Conservation (phyloP, 2,329 filamentous ascomycete genomes). For the Ophiocordyceps camponoti-floridani region DNA sequence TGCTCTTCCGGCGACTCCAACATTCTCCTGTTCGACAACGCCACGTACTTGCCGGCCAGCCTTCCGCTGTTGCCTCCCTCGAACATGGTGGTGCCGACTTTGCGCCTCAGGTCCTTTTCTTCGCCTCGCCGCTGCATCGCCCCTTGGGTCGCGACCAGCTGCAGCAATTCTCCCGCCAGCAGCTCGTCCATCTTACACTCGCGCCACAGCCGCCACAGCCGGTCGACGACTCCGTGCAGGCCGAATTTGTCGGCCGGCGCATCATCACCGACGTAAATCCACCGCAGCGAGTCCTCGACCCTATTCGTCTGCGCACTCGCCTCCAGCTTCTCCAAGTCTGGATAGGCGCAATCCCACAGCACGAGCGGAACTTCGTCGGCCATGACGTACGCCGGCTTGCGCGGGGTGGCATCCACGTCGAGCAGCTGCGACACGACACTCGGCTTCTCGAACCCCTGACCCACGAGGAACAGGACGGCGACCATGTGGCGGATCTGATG, state of each 20-base stretch:
- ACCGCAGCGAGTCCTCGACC: slow-evolving; percentile 44
- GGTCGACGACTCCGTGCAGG: slow-evolving; percentile 47
- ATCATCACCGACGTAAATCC: slow-evolving; percentile 64
- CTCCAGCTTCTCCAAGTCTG: slow-evolving; percentile 23
- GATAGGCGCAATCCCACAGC: slow-evolving; percentile 91
- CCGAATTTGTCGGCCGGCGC: slow-evolving; percentile 42
- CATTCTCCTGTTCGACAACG: slow-evolving; percentile 31
- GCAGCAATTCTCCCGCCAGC: slow-evolving; percentile 56
- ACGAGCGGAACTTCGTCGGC: slow-evolving; percentile 80
- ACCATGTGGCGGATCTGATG: slow-evolving; percentile 95
- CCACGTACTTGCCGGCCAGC: slow-evolving; percentile 33
- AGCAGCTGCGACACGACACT: slow-evolving; percentile 57
- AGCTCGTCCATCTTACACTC: slow-evolving; percentile 80
- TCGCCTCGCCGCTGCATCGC: not conserved
- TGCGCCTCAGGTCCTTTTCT: slow-evolving; percentile 3
- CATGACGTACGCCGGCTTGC: slow-evolving; percentile 78
- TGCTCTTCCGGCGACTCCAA: slow-evolving; percentile 33
- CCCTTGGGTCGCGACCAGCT: slow-evolving; percentile 28
- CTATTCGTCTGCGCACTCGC: not conserved
- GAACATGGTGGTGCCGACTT: slow-evolving; percentile 21
- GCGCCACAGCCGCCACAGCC: slow-evolving; percentile 71
- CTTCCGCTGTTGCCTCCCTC: slow-evolving; percentile 36
- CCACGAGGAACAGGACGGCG: slow-evolving; percentile 79
- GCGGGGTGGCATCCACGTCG: slow-evolving; percentile 50
- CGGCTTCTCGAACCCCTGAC: slow-evolving; percentile 68